These are phyloP conservation scores for Rhizoclosmatium sp. DNA, from an alignment of 192 early-diverging fungal genomes.

Conservation along the genomic window DNA sequence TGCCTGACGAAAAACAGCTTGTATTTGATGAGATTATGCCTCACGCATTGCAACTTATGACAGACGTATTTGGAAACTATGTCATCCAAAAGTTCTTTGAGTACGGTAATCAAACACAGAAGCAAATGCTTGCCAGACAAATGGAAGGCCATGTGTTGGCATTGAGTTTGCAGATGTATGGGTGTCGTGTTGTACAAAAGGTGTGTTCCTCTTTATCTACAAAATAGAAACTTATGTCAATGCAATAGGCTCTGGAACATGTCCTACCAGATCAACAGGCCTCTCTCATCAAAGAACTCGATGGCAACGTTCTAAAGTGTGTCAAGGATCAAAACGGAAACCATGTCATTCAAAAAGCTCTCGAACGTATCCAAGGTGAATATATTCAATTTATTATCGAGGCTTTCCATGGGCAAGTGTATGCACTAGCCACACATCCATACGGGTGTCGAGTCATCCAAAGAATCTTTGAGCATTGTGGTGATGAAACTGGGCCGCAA, in stretches of 20 bases:
- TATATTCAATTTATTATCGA: constrained; percentile 98
- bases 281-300: constrained; percentile 87
- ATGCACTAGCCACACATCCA: constrained; percentile 94
- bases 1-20: constrained; percentile 91
- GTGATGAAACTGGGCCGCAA: constrained; percentile 65
- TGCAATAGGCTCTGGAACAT: constrained; percentile 83
- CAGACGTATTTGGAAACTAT: constrained; percentile 99
- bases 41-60: constrained; percentile 92
- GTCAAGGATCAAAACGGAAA: constrained; percentile 99
- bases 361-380: constrained; percentile 92
- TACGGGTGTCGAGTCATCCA: constrained; percentile 99
- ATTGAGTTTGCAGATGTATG: constrained; percentile 98
- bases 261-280: constrained; percentile 92
- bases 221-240: constrained; percentile 8
- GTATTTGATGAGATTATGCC: constrained; percentile 97
- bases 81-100: constrained; percentile 99
- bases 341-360: constrained; percentile 99
- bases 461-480: constrained; percentile 99
- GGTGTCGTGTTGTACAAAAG: constrained; percentile 99
- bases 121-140: constrained; percentile 88
- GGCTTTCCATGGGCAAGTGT: constrained; percentile 97
- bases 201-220: constrained; percentile 34
- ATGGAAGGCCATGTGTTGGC: constrained; percentile 97
- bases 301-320: constrained; percentile 96
- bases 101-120: constrained; percentile 92